These are phyloP conservation scores for Fusarium brachygibbosum DNA, from an alignment of 2,329 filamentous ascomycete species.

Conservation along the genomic window DNA sequence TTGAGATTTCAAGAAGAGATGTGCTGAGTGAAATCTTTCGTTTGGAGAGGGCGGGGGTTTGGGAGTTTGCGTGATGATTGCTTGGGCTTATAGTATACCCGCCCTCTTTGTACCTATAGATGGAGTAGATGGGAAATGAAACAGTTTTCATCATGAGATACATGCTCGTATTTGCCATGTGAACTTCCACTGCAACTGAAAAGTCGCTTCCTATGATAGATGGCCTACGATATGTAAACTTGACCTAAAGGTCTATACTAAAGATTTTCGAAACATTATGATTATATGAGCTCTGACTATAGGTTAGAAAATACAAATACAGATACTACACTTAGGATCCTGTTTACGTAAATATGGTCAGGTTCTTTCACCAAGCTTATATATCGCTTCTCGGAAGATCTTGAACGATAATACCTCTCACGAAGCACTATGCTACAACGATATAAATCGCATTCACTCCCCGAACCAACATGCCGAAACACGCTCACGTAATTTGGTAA, in stretches of 20 bases:
- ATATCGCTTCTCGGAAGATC: background rate
- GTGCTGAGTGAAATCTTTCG: conserved; percentile 21
- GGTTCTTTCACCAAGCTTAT: background rate
- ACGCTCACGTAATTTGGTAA: conserved; percentile 4
- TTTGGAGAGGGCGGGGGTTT: conserved; percentile 16
- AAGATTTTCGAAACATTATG: background rate
- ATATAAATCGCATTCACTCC: background rate
- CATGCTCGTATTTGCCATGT: no score
- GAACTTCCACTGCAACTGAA: background rate
- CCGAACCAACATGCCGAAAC: background rate
- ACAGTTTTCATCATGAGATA: conserved; percentile 15
- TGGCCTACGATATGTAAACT: no score
- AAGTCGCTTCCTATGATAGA: no score
- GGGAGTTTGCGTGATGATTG: conserved; percentile 32
- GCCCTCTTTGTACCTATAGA: conserved; percentile 39
- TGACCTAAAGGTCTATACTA: background rate
- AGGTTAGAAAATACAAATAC: no score
- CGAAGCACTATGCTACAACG: background rate
- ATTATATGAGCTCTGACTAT: background rate
- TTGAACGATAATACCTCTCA: background rate
- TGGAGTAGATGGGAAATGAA: conserved; percentile 43
- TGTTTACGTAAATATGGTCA: background rate
- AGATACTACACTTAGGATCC: background rate
- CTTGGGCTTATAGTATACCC: conserved; percentile 24
- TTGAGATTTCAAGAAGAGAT: background rate